Percentiles rank a stretch among this genome's conserved stretches.
Conservation (phyloP, 176 grass and related monocot genomes). For the Juncus inflexus region DNA sequence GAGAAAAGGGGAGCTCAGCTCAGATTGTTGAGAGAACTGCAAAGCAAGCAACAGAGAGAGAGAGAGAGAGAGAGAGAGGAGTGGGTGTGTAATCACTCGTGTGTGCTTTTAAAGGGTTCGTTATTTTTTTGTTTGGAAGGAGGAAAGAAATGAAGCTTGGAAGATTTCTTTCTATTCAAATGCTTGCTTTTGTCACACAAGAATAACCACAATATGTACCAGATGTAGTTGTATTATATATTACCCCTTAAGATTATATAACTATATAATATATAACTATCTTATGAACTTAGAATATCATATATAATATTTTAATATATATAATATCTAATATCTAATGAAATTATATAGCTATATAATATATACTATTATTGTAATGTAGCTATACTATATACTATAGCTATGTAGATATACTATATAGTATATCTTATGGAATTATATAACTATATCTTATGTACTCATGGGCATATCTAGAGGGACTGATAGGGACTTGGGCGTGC, state of each 20-base stretch:
- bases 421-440: too few species aligned
- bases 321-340: too few species aligned
- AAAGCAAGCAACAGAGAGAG: not conserved
- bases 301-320: too few species aligned
- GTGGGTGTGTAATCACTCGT: conserved; percentile 5
- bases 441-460: too few species aligned
- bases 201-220: conserved; percentile 2
- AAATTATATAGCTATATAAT: too few species aligned
- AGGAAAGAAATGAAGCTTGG: not conserved
- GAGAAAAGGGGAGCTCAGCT: not conserved
- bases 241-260: not conserved
- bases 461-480: too few species aligned
- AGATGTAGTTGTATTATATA: not conserved
- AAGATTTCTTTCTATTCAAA: not conserved
- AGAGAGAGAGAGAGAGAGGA: conserved; percentile 6
- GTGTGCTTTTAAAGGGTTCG: conserved; percentile 3
- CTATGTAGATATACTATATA: too few species aligned
- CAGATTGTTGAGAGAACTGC: not conserved
- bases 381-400: too few species aligned
- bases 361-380: too few species aligned
- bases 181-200: conserved; percentile 1
- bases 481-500: too few species aligned
- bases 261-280: too few species aligned
- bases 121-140: not conserved
- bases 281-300: too few species aligned